Conservation (phyloP, 2,329 filamentous ascomycete species). For the Fusarium chuoi region DNA sequence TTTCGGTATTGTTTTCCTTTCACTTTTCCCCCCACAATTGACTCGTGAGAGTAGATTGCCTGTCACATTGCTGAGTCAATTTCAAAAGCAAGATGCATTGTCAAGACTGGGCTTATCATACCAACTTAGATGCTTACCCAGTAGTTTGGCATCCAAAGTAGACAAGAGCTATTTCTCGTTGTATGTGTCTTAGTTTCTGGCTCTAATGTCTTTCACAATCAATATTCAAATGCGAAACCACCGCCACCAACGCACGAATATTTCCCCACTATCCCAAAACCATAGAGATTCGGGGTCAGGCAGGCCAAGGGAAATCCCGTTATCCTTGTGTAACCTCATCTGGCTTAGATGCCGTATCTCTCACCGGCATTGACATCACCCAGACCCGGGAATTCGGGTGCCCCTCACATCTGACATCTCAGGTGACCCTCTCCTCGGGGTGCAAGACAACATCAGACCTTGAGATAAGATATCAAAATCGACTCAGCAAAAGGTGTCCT, state of each 20-base stretch:
- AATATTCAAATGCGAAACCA: neutral
- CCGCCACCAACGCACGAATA: neutral
- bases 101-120: neutral
- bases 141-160: neutral
- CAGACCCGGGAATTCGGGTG: neutral
- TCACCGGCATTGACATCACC: slow-evolving; percentile 11
- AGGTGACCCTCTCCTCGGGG: neutral
- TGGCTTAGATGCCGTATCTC: neutral
- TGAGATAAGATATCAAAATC: neutral
- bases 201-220: neutral
- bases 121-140: neutral
- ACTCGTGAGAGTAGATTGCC: neutral
- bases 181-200: neutral
- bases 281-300: neutral
- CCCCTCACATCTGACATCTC: neutral
- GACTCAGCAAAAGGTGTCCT: neutral
- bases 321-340: slow-evolving; percentile 8
- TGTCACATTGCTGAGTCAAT: neutral
- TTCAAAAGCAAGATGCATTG: neutral
- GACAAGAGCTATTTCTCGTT: neutral
- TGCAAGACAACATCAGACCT: neutral
- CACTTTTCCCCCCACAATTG: neutral
- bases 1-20: neutral
- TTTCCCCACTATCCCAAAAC: neutral
- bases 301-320: neutral